Conservation (phyloP, 306 rosid species). For the Gillenia trifoliata region DNA sequence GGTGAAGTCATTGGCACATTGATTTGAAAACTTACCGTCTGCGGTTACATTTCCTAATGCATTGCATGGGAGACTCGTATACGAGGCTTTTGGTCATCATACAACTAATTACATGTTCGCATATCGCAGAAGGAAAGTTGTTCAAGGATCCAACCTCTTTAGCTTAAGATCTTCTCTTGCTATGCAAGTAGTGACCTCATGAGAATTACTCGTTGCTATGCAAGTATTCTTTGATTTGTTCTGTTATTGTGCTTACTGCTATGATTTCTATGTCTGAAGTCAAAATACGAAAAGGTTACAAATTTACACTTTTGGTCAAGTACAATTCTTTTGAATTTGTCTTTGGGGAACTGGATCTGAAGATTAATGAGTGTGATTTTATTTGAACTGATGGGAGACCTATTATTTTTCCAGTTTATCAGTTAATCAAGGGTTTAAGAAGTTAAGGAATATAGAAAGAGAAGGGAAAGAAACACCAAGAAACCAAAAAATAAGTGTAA, state of each 20-base stretch:
- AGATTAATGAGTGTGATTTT: neutral
- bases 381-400: neutral
- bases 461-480: neutral
- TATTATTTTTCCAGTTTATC: neutral
- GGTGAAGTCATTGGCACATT: constrained; percentile 18
- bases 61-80: constrained; percentile 8
- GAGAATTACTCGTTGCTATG: no score
- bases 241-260: neutral
- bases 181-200: no score
- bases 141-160: constrained; percentile 10
- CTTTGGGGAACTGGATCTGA: neutral
- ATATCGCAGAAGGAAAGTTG: neutral
- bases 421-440: neutral
- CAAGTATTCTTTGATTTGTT: no score
- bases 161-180: neutral
- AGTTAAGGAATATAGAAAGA: neutral
- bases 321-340: neutral
- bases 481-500: neutral
- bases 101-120: neutral
- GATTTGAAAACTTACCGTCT: constrained; percentile 16
- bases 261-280: neutral
- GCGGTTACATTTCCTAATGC: constrained; percentile 15
- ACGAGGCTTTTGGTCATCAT: neutral
- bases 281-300: neutral
- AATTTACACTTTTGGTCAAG: neutral